Conservation (phyloP, 2,329 filamentous ascomycete species). For the Fonsecaea nubica region DNA sequence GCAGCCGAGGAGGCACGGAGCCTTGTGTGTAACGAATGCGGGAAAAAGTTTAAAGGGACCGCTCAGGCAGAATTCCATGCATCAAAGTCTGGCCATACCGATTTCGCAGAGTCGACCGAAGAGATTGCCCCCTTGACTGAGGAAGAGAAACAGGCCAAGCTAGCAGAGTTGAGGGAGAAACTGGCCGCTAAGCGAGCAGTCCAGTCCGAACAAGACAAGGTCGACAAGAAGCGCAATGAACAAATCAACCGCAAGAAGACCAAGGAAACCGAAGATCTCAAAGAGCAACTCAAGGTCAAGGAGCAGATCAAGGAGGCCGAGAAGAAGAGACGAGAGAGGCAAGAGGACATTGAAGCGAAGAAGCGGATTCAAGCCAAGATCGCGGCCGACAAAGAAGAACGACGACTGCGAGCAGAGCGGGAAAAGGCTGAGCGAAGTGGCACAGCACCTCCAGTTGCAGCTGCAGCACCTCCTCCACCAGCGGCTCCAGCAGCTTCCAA, state of each 20-base stretch:
- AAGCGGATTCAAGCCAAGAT: constrained; percentile 91
- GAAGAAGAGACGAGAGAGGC: constrained; percentile 85
- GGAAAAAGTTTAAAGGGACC: constrained; percentile 84
- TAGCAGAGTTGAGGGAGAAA: constrained; percentile 75
- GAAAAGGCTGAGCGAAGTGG: constrained; percentile 88
- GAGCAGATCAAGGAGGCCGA: constrained; percentile 91
- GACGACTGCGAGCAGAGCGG: constrained; percentile 80
- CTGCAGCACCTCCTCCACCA: constrained; percentile 51
- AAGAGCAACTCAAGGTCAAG: constrained; percentile 86
- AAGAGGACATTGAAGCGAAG: constrained; percentile 82
- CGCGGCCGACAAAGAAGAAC: constrained; percentile 89
- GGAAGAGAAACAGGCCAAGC: constrained; percentile 82
- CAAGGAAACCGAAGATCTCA: constrained; percentile 84
- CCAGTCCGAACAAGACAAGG: constrained; percentile 75
- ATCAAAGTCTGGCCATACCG: constrained; percentile 84
- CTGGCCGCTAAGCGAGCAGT: constrained; percentile 74
- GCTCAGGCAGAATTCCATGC: constrained; percentile 89
- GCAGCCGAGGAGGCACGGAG: constrained; percentile 71
- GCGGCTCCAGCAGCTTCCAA: constrained; percentile 62
- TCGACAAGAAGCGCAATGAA: constrained; percentile 85
- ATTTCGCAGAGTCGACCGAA: constrained; percentile 93
- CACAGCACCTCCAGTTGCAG: constrained; percentile 53
- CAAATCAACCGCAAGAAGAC: constrained; percentile 84
- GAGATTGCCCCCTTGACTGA: constrained; percentile 89
- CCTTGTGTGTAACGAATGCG: constrained; percentile 92